A percentile compares a stretch with the other conserved stretches of the same genome.
Conservation (phyloP, 2,329 filamentous ascomycete species). For the Paramyrothecium roridum region DNA sequence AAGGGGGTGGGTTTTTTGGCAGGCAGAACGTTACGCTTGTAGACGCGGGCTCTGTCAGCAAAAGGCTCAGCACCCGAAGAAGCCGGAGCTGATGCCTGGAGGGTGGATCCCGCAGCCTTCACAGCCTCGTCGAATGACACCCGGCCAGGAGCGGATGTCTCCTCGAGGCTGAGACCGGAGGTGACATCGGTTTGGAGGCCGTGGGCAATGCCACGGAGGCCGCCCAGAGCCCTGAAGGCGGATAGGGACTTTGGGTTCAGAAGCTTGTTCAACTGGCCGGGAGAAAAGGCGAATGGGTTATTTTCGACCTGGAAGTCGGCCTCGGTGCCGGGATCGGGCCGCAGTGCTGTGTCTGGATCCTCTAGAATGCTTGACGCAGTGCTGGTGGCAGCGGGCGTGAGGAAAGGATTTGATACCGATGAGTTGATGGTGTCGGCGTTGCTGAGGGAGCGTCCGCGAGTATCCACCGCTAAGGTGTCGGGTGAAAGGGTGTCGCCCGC, state of each 20-base stretch:
- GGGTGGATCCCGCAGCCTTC: not conserved
- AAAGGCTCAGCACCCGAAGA: constrained; percentile 14
- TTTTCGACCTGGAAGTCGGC: constrained; percentile 67
- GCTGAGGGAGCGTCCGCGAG: constrained; percentile 10
- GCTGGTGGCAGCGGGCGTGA: constrained; percentile 14
- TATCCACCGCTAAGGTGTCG: constrained; percentile 1
- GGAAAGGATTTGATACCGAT: constrained; percentile 17
- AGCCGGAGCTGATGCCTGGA: not conserved
- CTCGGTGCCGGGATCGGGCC: constrained; percentile 69
- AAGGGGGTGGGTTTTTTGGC: constrained; percentile 61
- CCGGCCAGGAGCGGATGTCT: constrained; percentile 56
- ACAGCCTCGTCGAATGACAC: constrained; percentile 68
- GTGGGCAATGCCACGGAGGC: constrained; percentile 69
- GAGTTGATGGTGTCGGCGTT: constrained; percentile 13
- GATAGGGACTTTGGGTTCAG: constrained; percentile 80
- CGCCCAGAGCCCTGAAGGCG: constrained; percentile 75
- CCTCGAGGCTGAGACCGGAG: constrained; percentile 71
- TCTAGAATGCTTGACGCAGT: constrained; percentile 11
- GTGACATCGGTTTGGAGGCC: constrained; percentile 68
- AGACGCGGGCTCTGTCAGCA: constrained; percentile 54
- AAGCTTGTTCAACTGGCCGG: constrained; percentile 77
- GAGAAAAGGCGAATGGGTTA: constrained; percentile 79
- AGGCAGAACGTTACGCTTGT: constrained; percentile 58
- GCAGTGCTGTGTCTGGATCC: constrained; percentile 52
- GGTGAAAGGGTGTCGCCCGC: constrained; percentile 1